Evolutionary conservation across 129 eudicot genomes (phyloP).

Genomic region (Apium graveolens): DNA sequence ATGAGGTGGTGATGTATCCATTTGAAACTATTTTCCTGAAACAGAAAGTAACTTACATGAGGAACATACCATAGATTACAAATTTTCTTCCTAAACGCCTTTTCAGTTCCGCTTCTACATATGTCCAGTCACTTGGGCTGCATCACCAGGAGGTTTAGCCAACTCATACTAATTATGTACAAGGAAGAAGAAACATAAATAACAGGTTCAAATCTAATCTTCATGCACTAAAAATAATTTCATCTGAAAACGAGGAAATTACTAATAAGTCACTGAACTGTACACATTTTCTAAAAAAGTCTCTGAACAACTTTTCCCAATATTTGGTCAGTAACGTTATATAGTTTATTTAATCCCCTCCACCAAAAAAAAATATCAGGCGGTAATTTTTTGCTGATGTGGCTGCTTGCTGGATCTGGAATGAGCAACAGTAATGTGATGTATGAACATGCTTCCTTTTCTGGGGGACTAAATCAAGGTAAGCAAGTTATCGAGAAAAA

Average conservation of each 20-base stretch:
- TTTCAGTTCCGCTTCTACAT: slow-evolving; percentile 79
- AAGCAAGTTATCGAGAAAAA: no score
- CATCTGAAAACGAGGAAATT: background rate
- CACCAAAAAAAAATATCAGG: background rate
- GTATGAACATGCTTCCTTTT: no score
- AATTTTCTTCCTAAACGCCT: slow-evolving; percentile 79
- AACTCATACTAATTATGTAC: slow-evolving; percentile 11
- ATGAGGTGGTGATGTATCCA: background rate
- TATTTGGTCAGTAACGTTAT: background rate
- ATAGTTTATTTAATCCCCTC: background rate
- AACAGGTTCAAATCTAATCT: background rate
- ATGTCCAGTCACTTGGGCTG: slow-evolving; percentile 98
- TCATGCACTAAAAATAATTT: background rate
- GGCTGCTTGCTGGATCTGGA: background rate
- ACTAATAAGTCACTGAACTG: background rate
- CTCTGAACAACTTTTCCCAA: background rate
- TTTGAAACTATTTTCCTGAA: background rate
- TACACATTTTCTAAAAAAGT: background rate
- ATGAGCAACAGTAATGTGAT: background rate
- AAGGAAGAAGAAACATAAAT: slow-evolving; percentile 16
- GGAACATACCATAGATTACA: slow-evolving; percentile 59
- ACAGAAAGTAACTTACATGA: background rate
- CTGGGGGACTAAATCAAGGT: no score
- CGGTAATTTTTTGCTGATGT: background rate
- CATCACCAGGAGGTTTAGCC: slow-evolving; percentile 19